phyloP scores from a whole-genome alignment of 306 rosid genomes.

The Sechiopsis laciniata region DNA sequence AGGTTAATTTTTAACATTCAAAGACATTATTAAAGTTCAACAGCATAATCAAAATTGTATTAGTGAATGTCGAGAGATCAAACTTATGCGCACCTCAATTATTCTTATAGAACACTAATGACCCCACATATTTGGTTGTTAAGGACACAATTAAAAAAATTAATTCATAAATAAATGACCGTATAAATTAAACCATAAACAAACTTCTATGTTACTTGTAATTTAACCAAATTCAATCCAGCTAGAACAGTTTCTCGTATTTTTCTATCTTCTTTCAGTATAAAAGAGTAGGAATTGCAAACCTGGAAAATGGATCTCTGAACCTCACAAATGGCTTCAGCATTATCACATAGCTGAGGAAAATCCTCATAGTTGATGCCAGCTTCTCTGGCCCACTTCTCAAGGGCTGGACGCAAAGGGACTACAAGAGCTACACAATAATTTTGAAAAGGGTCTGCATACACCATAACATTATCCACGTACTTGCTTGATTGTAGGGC shows the following conservation, averaged over 20 bases:
- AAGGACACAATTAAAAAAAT: too few relatives aligned
- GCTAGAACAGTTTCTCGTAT: background rate
- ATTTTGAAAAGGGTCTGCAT: conserved; percentile 77
- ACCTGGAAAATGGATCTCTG: conserved; percentile 75
- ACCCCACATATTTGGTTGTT: too few relatives aligned
- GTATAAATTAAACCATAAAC: too few relatives aligned
- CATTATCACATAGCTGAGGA: conserved; percentile 63
- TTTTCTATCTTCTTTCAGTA: background rate
- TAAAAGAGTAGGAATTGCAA: conserved; percentile 19
- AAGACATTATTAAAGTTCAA: too few relatives aligned
- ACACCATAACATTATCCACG: conserved; percentile 66
- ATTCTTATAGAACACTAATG: too few relatives aligned
- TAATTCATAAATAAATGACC: too few relatives aligned
- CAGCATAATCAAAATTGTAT: too few relatives aligned
- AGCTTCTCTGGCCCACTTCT: conserved; percentile 77
- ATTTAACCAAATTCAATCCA: too few relatives aligned
- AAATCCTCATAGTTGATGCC: conserved; percentile 48
- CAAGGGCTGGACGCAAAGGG: conserved; percentile 44
- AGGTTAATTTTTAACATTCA: too few relatives aligned
- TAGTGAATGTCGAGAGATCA: too few relatives aligned
- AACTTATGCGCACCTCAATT: too few relatives aligned
- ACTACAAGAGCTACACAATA: conserved; percentile 70
- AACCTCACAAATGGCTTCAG: conserved; percentile 62
- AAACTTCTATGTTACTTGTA: too few relatives aligned
- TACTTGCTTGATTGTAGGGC: conserved; percentile 50